Percentiles rank a stretch among this genome's conserved stretches.
These are phyloP conservation scores for Begonia loranthoides DNA, from an alignment of 306 rosid species.

Conservation along the genomic window DNA sequence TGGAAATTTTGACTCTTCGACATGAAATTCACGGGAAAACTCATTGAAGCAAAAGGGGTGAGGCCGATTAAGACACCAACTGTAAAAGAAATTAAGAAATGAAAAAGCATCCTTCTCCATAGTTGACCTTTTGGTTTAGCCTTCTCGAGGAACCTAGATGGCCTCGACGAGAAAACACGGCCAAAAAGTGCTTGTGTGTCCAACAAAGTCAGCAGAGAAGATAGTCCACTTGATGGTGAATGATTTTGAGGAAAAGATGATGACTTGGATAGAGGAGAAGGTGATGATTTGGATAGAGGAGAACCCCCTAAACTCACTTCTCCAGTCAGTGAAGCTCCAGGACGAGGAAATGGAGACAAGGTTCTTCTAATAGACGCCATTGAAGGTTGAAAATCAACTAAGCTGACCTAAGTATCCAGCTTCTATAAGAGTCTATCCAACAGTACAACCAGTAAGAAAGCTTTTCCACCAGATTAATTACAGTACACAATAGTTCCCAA, in stretches of 20 bases:
- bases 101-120: slow-evolving; percentile 62
- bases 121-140: slow-evolving; percentile 46
- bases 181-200: slow-evolving; percentile 36
- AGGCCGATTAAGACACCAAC: slow-evolving; percentile 61
- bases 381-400: slow-evolving; percentile 7
- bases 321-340: slow-evolving; percentile 35
- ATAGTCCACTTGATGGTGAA: slow-evolving; percentile 27
- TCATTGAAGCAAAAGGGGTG: slow-evolving; percentile 45
- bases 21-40: slow-evolving; percentile 35
- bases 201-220: slow-evolving; percentile 21
- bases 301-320: slow-evolving; percentile 59
- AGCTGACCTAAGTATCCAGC: slow-evolving; percentile 3
- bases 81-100: slow-evolving; percentile 54
- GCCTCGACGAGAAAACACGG: slow-evolving; percentile 36
- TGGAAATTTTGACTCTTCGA: slow-evolving; percentile 53
- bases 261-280: slow-evolving; percentile 68
- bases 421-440: too few species aligned
- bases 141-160: slow-evolving; percentile 47
- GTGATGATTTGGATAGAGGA: slow-evolving; percentile 62
- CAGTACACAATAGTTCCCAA: background rate
- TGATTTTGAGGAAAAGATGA: slow-evolving; percentile 43
- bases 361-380: slow-evolving; percentile 89
- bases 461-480: background rate
- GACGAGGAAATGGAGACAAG: slow-evolving; percentile 59
- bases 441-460: background rate